phyloP scores from a whole-genome alignment of 768 basidiomycete genomes.

The Boletus sp. region DNA sequence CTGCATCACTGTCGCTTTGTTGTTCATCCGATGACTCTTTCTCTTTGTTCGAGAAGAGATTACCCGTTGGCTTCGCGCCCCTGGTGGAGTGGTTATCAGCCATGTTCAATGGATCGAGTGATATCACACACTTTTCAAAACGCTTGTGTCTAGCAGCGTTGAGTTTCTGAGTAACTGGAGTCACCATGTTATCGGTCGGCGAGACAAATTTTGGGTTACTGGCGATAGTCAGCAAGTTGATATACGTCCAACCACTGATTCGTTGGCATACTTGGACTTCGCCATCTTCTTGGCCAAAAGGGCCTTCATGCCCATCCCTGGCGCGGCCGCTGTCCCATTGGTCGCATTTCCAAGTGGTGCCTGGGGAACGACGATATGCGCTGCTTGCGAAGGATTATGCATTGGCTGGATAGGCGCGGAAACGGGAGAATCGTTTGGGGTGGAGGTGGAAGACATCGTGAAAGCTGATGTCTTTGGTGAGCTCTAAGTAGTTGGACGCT shows the following conservation, averaged over 20 bases:
- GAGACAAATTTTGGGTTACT: constrained; percentile 90
- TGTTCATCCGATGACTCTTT: constrained; percentile 34
- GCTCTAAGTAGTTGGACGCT: neutral
- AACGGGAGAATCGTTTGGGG: constrained; percentile 66
- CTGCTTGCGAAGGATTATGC: constrained; percentile 82
- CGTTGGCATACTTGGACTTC: constrained; percentile 68
- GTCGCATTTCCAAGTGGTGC: constrained; percentile 73
- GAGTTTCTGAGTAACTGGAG: constrained; percentile 90
- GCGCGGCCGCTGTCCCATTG: constrained; percentile 51
- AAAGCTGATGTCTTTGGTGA: neutral
- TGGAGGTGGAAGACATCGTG: constrained; percentile 54
- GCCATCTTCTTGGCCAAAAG: constrained; percentile 93
- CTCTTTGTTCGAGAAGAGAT: constrained; percentile 49
- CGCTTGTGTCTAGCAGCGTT: constrained; percentile 90
- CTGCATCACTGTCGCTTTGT: constrained; percentile 39
- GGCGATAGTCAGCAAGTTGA: constrained; percentile 10
- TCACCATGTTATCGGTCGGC: constrained; percentile 94
- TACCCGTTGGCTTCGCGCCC: constrained; percentile 56
- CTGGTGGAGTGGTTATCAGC: constrained; percentile 33
- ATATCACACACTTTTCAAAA: constrained; percentile 72
- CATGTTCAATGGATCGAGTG: constrained; percentile 1
- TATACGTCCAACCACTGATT: neutral
- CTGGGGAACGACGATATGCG: constrained; percentile 73
- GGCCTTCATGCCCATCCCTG: constrained; percentile 86
- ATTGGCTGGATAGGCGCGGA: constrained; percentile 71